Base-by-base conservation (phyloP, 177 flowering plant genomes). In the Vitis hybrid region DNA sequence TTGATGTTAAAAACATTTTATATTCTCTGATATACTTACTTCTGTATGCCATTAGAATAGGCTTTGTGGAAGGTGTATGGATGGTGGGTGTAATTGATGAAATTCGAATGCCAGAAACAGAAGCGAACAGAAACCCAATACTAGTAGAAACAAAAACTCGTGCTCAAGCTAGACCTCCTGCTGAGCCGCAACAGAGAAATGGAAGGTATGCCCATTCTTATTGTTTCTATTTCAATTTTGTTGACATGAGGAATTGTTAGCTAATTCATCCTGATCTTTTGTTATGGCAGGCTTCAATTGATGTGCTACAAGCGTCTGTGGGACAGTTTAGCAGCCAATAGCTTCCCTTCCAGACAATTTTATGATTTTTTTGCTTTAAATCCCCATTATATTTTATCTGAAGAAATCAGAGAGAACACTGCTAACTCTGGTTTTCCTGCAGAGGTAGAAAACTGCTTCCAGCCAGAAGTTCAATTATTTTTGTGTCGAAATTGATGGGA, bases 221-320 rank as follows among this genome's bases (percentile, higher is more conserved):
- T 14, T 1, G 58, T 24, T 51, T 58, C 46, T 61, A 9, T 27
- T 49, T 27, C 15, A 2, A 24, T 4, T n/a, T 49, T 41, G 11
- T 20, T 41, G 2, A 2, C 30, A 57, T 58, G 15, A 58, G 17
- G 35, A 24, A 24, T n/a, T 50, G 7, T 3, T 68, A 58, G 2
- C 58, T 56, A 46, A 64, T 69, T 32, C 66, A 66, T 32, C 14
- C 32, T 13, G 8, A 30, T 62, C 46, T 41, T 57, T 59, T 71
- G 5, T 58, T 13, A 71, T 82, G 66, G 76, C 90, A 91, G 97
- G 90, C 84, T 93, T 69, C 97, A 93, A 73, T 64, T 91, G 49
- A 91, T 91, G 98, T 86, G 86, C 85, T 93, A 93, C 86, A 93
- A 91, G 83, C 70, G 79, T 56, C 58, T 93, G 69, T 93, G 93